These are phyloP conservation scores for Coemansia sp. DNA, from an alignment of 192 early-diverging fungal species.

Conservation along the genomic window DNA sequence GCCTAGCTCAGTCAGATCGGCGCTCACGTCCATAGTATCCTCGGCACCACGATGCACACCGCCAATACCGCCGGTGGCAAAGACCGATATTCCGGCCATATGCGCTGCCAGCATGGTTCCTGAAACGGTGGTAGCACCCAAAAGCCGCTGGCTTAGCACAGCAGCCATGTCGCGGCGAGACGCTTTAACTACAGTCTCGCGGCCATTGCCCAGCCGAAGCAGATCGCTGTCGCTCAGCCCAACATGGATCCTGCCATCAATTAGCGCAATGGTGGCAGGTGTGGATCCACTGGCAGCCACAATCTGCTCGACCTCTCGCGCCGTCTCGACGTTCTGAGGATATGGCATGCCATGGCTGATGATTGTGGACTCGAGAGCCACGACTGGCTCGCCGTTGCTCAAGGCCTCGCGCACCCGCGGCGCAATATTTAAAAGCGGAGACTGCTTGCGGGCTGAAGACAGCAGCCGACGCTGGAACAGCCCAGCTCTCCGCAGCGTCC, in stretches of 20 bases:
- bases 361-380: slow-evolving; percentile 93
- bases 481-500: not conserved
- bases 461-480: not conserved
- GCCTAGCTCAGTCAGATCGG: slow-evolving; percentile 89
- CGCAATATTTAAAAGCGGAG: slow-evolving; percentile 17
- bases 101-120: slow-evolving; percentile 89
- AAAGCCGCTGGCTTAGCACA: slow-evolving; percentile 67
- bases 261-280: slow-evolving; percentile 88
- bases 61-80: slow-evolving; percentile 97
- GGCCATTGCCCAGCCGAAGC: slow-evolving; percentile 61
- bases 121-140: slow-evolving; percentile 91
- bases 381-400: slow-evolving; percentile 64
- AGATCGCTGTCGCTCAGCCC: slow-evolving; percentile 69
- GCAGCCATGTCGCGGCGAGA: slow-evolving; percentile 81
- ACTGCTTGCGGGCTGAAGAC: not conserved
- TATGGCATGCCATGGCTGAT: slow-evolving; percentile 97
- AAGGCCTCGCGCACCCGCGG: slow-evolving; percentile 58
- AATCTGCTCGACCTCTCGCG: slow-evolving; percentile 74
- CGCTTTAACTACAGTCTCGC: slow-evolving; percentile 64
- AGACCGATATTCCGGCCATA: slow-evolving; percentile 80
- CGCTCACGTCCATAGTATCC: slow-evolving; percentile 80
- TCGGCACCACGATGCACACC: slow-evolving; percentile 88
- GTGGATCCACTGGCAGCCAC: slow-evolving; percentile 69
- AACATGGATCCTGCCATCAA: slow-evolving; percentile 82
- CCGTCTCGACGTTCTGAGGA: slow-evolving; percentile 87